phyloP scores from a whole-genome alignment of 306 rosid genomes.

The Rubus parviflorus region DNA sequence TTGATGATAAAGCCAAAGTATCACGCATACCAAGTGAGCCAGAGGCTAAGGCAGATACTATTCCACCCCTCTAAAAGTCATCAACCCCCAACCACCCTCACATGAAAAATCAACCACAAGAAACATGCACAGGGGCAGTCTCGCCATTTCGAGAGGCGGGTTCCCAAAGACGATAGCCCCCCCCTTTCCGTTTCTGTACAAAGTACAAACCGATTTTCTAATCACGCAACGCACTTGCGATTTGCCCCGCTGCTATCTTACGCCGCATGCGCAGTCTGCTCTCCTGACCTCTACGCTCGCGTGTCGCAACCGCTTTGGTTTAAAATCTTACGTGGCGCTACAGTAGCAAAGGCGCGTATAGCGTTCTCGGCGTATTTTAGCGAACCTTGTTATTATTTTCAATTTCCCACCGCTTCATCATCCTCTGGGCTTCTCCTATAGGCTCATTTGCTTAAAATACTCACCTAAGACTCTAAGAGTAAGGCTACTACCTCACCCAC shows the following conservation, averaged over 20 bases:
- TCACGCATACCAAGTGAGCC: constrained; percentile 14
- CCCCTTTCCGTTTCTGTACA: too few species aligned
- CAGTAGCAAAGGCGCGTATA: constrained; percentile 7
- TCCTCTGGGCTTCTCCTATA: constrained; percentile 8
- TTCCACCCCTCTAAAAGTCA: neutral
- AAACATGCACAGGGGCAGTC: neutral
- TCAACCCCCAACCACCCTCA: constrained; percentile 25
- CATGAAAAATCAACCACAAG: neutral
- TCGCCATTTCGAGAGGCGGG: neutral
- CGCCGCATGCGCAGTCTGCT: constrained; percentile 11
- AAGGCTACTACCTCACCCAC: constrained; percentile 4
- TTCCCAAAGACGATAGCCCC: neutral
- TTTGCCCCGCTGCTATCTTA: neutral
- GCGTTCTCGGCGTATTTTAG: constrained; percentile 14
- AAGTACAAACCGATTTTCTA: too few species aligned
- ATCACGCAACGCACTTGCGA: too few species aligned
- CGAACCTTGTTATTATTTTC: neutral
- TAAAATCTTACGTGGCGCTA: constrained; percentile 31
- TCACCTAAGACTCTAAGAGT: neutral
- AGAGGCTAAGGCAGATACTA: neutral
- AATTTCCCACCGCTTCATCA: constrained; percentile 33
- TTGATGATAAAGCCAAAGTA: neutral
- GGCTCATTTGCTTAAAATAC: constrained; percentile 33
- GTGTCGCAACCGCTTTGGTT: constrained; percentile 22
- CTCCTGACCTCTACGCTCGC: neutral